Base-by-base conservation (phyloP, 306 rosid species). In the Neltuma alba region DNA sequence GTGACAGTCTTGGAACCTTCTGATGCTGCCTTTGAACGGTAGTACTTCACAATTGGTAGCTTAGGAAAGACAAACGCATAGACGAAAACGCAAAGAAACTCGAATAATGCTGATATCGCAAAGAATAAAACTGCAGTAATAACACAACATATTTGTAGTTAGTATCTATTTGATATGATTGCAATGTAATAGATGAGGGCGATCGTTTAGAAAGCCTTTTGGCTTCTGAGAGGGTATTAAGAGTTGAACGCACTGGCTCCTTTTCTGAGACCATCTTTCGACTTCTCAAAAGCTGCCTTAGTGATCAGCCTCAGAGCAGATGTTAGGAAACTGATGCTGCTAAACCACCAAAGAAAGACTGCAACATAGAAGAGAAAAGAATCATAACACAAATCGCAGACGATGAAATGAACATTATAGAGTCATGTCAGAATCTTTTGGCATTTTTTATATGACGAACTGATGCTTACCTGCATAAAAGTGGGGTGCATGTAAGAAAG, bases 1-100 rank as follows among this genome's bases (percentile, higher is more conserved):
- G 97, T 72, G 44, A 94, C 94, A 7, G 99, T 89, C 85, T 89
- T 92, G 36, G 97, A 84, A 76, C 97, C 99, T 84, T 94, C 97
- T 20, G 89, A 88, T 45, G 94, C 97, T 31, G 97, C 97, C 84
- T 86, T 92, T 58, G 92, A 84, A 63, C 99, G 95, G 86, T 89
- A 94, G 70, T 88, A 84, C 85, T 91, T 94, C 64, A 94, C 92
- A 42, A 92, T 82, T 27, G 97, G 89, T 67, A 92, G 69, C 66
- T 89, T 94, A 2, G 97, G 97, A 58, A 94, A 94, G 34, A 58
- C 85, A 79, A 78, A 74, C 0, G 94, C 92, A n/a, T 92, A 91
- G 48, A 94, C 92, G 67, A 91, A 3, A 63, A 89, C 89, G 60
- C 93, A 94, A 1, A 91, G 81, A 63, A 94, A 75, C 91, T 88